These are phyloP conservation scores for Fusarium austroafricanum DNA, from an alignment of 2,329 filamentous ascomycete species.

Conservation along the genomic window DNA sequence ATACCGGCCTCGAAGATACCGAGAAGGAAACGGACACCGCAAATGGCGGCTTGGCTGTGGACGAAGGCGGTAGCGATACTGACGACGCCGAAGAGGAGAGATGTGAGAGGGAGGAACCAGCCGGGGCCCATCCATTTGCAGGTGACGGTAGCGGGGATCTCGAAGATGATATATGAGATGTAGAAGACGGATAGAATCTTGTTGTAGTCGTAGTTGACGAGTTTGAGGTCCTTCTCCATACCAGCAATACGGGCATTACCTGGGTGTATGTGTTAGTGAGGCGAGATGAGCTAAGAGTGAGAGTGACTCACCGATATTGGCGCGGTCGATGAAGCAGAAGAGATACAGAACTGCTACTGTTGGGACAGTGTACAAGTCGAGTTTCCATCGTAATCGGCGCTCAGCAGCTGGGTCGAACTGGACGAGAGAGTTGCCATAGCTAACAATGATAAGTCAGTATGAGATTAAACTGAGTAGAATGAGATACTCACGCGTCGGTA, in stretches of 20 bases:
- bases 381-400: slow-evolving; percentile 68
- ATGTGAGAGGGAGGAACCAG: slow-evolving; percentile 70
- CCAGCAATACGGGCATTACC: slow-evolving; percentile 67
- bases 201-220: slow-evolving; percentile 73
- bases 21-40: slow-evolving; percentile 70
- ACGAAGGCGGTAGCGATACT: slow-evolving; percentile 72
- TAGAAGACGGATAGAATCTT: slow-evolving; percentile 71
- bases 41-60: slow-evolving; percentile 58
- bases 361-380: slow-evolving; percentile 74
- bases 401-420: slow-evolving; percentile 59
- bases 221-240: slow-evolving; percentile 64
- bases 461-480: background rate
- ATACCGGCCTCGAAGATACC: slow-evolving; percentile 74
- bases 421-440: slow-evolving; percentile 44
- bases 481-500: slow-evolving; percentile 41
- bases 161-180: slow-evolving; percentile 73
- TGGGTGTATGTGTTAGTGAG: background rate
- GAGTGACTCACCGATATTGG: slow-evolving; percentile 70
- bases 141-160: slow-evolving; percentile 71
- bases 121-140: slow-evolving; percentile 75
- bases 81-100: slow-evolving; percentile 67
- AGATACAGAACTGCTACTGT: slow-evolving; percentile 75
- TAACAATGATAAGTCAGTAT: slow-evolving; percentile 14
- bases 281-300: background rate
- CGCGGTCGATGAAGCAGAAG: slow-evolving; percentile 80